Evolutionary conservation across 2,329 filamentous ascomycete genomes (phyloP).

Genomic region (Pseudogymnoascus sp.): DNA sequence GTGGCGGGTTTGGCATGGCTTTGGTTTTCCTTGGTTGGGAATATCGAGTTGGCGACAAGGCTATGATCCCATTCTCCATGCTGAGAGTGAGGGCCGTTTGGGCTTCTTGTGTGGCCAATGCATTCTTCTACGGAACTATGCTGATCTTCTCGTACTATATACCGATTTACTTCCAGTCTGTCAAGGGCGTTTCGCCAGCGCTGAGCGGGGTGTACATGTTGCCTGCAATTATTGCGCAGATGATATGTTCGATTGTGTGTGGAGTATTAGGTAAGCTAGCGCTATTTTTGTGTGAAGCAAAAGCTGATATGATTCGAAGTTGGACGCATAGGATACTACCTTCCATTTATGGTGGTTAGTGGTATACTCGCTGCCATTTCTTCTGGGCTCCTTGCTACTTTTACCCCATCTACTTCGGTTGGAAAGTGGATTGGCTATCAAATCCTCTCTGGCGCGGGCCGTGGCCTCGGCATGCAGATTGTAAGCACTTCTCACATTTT

Average conservation of each 20-base stretch:
- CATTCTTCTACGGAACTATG: slow-evolving; percentile 12
- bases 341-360: slow-evolving; percentile 28
- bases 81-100: slow-evolving; percentile 20
- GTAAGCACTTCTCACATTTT: slow-evolving; percentile 13
- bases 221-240: slow-evolving; percentile 17
- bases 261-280: slow-evolving; percentile 22
- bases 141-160: slow-evolving; percentile 22
- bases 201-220: slow-evolving; percentile 25
- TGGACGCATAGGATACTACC: slow-evolving; percentile 29
- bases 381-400: slow-evolving; percentile 29
- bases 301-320: slow-evolving; percentile 19
- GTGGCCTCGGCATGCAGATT: slow-evolving; percentile 22
- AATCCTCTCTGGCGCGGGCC: slow-evolving; percentile 22
- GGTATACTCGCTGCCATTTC: slow-evolving; percentile 26
- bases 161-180: slow-evolving; percentile 30
- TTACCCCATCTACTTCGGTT: slow-evolving; percentile 19
- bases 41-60: slow-evolving; percentile 23
- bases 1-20: slow-evolving; percentile 19
- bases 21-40: slow-evolving; percentile 25
- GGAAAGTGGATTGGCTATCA: slow-evolving; percentile 24
- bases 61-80: slow-evolving; percentile 25
- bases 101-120: slow-evolving; percentile 13
- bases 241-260: slow-evolving; percentile 17
- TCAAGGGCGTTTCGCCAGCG: slow-evolving; percentile 20
- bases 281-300: slow-evolving; percentile 9